A percentile compares a stretch with the other conserved stretches of the same genome.
Evolutionary conservation across 164 flowering plant species (phyloP).

Genomic region (Vitis amurensis): DNA sequence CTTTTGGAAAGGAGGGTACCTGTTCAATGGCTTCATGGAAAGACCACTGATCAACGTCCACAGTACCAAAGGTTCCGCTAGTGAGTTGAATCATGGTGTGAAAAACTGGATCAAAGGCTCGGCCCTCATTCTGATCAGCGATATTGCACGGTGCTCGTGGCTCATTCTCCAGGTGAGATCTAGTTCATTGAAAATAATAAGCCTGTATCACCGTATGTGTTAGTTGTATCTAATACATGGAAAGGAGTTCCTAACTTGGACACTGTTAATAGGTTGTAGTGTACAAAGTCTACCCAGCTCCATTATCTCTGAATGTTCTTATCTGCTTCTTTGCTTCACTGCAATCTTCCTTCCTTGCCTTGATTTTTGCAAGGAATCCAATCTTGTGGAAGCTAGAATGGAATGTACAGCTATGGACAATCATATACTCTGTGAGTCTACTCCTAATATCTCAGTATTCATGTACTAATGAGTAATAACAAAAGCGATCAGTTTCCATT

Average conservation of each 20-base stretch:
- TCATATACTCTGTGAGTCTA: conserved; percentile 34
- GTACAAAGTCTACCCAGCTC: conserved; percentile 42
- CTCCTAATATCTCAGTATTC: too few species aligned
- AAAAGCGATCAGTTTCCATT: background rate
- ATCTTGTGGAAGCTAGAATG: conserved; percentile 39
- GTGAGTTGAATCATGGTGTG: conserved; percentile 12
- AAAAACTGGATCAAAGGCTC: conserved; percentile 49
- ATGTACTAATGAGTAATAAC: too few species aligned
- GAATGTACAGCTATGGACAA: conserved; percentile 40
- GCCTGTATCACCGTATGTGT: too few species aligned
- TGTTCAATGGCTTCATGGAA: conserved; percentile 22
- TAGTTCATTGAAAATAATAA: too few species aligned
- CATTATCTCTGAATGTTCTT: conserved; percentile 31
- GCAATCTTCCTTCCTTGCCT: conserved; percentile 37
- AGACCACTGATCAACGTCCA: conserved; percentile 23
- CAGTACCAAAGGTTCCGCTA: background rate
- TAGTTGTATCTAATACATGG: too few species aligned
- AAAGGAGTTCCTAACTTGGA: too few species aligned
- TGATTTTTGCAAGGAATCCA: conserved; percentile 29
- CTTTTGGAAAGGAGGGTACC: conserved; percentile 40
- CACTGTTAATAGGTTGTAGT: conserved; percentile 18
- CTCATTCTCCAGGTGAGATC: conserved; percentile 39
- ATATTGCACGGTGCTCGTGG: conserved; percentile 32
- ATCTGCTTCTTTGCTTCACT: conserved; percentile 43
- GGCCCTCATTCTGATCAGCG: conserved; percentile 24